Conservation (phyloP, 768 basidiomycete species). For the Trametes elegans region DNA sequence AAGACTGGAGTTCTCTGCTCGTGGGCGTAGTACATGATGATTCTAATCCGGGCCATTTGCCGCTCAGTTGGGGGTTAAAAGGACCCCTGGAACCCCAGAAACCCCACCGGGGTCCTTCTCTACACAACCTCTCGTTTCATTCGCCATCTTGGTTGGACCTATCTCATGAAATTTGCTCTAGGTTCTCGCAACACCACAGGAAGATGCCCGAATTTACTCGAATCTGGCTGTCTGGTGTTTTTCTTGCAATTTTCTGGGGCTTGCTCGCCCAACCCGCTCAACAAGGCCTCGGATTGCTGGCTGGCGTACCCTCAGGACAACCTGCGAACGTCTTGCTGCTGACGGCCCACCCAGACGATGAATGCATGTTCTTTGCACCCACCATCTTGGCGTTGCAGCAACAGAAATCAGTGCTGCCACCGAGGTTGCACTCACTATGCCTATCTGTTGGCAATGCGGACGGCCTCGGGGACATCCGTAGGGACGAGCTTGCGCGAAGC, state of each 20-base stretch:
- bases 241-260: background rate
- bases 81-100: no score
- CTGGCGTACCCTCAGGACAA: background rate
- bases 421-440: constrained; percentile 59
- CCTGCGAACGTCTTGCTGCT: constrained; percentile 54
- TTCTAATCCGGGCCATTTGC: no score
- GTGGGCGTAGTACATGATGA: no score
- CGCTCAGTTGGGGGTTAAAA: no score
- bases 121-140: no score
- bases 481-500: constrained; percentile 57
- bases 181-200: no score
- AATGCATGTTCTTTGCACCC: constrained; percentile 92
- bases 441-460: constrained; percentile 79
- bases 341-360: constrained; percentile 95
- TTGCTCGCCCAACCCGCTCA: constrained; percentile 5
- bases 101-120: no score
- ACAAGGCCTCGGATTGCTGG: background rate
- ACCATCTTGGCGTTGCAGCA: constrained; percentile 58
- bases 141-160: no score
- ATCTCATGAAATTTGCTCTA: no score
- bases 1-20: no score
- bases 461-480: constrained; percentile 63
- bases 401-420: constrained; percentile 2
- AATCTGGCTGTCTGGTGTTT: background rate
- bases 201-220: background rate